phyloP scores from a whole-genome alignment of 345 rosid genomes.

The Triadica sebifera region DNA sequence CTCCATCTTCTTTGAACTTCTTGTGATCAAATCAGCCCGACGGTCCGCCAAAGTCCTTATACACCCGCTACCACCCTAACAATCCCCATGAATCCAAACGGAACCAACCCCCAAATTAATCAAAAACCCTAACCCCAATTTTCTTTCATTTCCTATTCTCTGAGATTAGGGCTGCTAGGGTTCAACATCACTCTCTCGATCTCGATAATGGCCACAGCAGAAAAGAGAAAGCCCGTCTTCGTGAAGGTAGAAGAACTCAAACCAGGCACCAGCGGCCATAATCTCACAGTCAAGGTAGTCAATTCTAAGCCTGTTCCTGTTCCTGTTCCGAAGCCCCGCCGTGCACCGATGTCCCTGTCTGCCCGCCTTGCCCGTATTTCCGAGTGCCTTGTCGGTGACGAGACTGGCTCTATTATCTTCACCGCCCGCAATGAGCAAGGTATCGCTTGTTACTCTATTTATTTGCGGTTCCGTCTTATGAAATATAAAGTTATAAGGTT shows the following conservation, averaged over 20 bases:
- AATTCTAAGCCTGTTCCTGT: constrained; percentile 34
- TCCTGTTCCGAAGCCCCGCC: constrained; percentile 47
- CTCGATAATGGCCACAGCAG: constrained; percentile 18
- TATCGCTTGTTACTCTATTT: constrained; percentile 8
- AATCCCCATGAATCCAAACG: neutral
- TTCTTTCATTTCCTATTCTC: neutral
- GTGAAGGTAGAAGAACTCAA: constrained; percentile 51
- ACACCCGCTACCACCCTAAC: neutral
- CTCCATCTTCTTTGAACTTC: neutral
- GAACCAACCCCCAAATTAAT: neutral
- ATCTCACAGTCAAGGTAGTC: constrained; percentile 49
- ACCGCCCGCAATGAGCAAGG: constrained; percentile 95
- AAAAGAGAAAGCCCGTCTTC: constrained; percentile 57
- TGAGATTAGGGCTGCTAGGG: constrained; percentile 1
- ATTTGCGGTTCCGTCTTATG: neutral
- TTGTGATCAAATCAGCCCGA: neutral
- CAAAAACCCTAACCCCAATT: constrained; percentile 14
- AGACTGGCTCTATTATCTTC: constrained; percentile 69
- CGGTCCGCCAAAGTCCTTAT: neutral
- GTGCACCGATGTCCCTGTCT: constrained; percentile 35
- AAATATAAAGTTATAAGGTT: neutral
- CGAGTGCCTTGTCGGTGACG: constrained; percentile 84
- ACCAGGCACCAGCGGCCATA: constrained; percentile 61
- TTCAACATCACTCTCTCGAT: neutral
- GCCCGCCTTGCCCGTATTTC: constrained; percentile 56